Conservation (phyloP, 768 basidiomycete species). For the Leccinellum luteum region DNA sequence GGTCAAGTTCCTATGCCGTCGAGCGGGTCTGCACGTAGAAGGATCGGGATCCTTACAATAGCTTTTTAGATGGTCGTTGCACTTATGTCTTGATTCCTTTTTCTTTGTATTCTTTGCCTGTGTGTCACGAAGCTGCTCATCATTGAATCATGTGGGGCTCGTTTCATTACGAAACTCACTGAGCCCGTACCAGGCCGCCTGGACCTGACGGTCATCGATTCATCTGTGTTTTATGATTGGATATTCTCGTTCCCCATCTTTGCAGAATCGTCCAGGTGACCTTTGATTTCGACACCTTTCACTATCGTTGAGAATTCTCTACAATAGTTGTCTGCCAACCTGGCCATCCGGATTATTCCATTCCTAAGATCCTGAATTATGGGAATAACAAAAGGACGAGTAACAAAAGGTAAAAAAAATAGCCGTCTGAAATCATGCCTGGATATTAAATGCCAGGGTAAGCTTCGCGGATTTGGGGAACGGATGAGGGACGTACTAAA, state of each 20-base stretch:
- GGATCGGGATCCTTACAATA: too few relatives aligned
- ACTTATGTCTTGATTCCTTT: too few relatives aligned
- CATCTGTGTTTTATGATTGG: too few relatives aligned
- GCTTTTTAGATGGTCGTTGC: too few relatives aligned
- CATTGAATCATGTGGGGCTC: too few relatives aligned
- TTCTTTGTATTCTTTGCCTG: too few relatives aligned
- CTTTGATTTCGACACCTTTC: too few relatives aligned
- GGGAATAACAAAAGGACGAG: not conserved
- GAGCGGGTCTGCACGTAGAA: too few relatives aligned
- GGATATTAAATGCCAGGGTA: not conserved
- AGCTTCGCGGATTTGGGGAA: not conserved
- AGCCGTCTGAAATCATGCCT: conserved; percentile 25
- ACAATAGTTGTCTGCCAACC: not conserved
- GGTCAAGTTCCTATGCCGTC: too few relatives aligned
- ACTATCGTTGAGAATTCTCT: not conserved
- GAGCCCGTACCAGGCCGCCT: not conserved
- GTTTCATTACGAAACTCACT: too few relatives aligned
- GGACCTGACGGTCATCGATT: not conserved
- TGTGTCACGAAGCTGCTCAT: too few relatives aligned
- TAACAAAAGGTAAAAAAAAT: not conserved
- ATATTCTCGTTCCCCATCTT: not conserved
- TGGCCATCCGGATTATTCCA: not conserved
- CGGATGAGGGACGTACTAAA: conserved; percentile 37
- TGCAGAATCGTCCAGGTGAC: not conserved
- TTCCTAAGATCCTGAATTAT: not conserved